Base-by-base conservation (phyloP, 108 stramenopile species). In the Pseudonitzschia multistriata region DNA sequence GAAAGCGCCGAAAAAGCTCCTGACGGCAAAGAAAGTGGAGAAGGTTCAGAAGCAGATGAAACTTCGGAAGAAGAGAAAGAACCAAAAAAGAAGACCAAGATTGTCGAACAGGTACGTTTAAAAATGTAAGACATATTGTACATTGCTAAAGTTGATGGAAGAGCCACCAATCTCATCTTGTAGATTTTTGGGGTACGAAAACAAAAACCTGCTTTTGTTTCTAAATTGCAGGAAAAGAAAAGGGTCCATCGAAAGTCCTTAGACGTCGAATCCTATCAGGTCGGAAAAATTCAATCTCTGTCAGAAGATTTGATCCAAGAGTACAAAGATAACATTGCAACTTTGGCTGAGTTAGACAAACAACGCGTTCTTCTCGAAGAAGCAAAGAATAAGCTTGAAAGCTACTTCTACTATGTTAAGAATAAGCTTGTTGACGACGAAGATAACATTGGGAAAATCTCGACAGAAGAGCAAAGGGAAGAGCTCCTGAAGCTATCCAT, bases 391-490 rank as follows among this genome's bases (percentile, higher is more conserved):
- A 85, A 87, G 37, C 77, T 97, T 40, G 99, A 99, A 83, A 80
- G 88, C 37, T 97, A 96, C 83, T 88, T 98, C 66, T 97, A 96
- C 73, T 62, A 59, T 37, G 84, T 93, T 68, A 90, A 93, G 69
- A 94, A 96, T 66, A 90, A 89, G 70, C 76, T 97, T 6, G 39
- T 71, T 28, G 94, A 96, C 73, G 74, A 88, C 39, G 92, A 88
- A 55, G 95, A 97, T 30, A 70, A 81, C 14, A 64, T 98, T 62
- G 74, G 59, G 66, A 72, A 77, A 69, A 91, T 99, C 19, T 87
- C 95, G 8, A 97, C 95, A 11, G 96, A 97, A 37, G 96, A 96
- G 65, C 97, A 98, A 73, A 88, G 97, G 27, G 92, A 92, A 65
- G 91, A 90, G 37, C 71, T 96, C 56, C 64, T 71, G 21, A 80